Percentiles rank a stretch among this genome's conserved stretches.
These are phyloP conservation scores for Phyllosticta capitalensis DNA, from an alignment of 2,329 filamentous ascomycete genomes.

Conservation along the genomic window DNA sequence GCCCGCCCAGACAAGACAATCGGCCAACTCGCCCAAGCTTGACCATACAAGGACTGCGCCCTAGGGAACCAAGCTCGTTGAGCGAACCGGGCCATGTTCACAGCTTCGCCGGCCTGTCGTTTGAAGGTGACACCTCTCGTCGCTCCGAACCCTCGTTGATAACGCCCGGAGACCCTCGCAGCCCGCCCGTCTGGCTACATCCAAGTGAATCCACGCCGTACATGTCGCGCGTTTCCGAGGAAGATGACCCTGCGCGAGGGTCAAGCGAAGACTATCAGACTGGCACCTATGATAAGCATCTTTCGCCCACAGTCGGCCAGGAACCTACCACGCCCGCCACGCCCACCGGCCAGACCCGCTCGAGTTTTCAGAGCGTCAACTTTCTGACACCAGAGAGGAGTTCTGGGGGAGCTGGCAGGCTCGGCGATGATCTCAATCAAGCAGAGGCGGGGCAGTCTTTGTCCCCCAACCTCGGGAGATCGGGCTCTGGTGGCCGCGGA, in stretches of 20 bases:
- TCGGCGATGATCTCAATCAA: constrained; percentile 52
- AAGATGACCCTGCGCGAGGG: constrained; percentile 38
- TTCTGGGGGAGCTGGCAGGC: constrained; percentile 28
- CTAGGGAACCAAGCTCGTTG: constrained; percentile 19
- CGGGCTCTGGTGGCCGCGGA: constrained; percentile 35
- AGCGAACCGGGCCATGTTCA: constrained; percentile 39
- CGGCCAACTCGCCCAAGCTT: constrained; percentile 29
- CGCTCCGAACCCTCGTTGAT: constrained; percentile 10
- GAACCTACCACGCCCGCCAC: constrained; percentile 29
- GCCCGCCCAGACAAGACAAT: constrained; percentile 26
- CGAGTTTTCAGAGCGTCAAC: constrained; percentile 45
- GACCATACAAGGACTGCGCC: constrained; percentile 23
- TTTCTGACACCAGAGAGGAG: constrained; percentile 38
- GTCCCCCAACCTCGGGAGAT: constrained; percentile 19
- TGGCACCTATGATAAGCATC: constrained; percentile 24
- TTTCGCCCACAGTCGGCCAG: constrained; percentile 42
- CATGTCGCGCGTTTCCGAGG: constrained; percentile 20
- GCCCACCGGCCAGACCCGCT: constrained; percentile 33
- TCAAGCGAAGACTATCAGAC: neutral
- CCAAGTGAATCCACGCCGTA: constrained; percentile 21
- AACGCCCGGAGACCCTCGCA: constrained; percentile 42
- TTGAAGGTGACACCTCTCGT: constrained; percentile 30
- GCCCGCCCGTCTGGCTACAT: constrained; percentile 4
- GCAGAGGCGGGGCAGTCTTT: constrained; percentile 47
- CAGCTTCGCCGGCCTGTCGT: constrained; percentile 36